Evolutionary conservation across 495 filamentous ascomycete genomes (phyloP), one percentile per base, ranked within the genome.

Genomic region (Xanthoparmelia taractica): DNA sequence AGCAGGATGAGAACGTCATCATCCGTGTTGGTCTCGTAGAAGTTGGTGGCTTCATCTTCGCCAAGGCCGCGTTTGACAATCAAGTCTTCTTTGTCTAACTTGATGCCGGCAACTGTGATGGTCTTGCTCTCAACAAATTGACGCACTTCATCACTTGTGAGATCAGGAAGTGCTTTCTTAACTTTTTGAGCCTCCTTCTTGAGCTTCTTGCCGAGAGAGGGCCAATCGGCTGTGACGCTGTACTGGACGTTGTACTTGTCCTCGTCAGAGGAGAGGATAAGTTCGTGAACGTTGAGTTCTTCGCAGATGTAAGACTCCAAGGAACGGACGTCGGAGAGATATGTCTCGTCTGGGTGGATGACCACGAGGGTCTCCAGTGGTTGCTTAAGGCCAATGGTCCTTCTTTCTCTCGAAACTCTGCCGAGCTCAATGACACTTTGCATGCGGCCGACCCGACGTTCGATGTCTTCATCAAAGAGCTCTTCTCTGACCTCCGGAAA

Each of bases 341-440:
- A 96, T 66, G 87, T 76, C 65, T 84, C 79, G 66, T 96, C 89
- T 31, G 87, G 80, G 71, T 96, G 91, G 62, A 98, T 92, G 65
- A 97, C 89, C 23, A 97, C 80, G 2, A 98, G 82, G 0, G 87
- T 89, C 80, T 93, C 94, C 40, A 98, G 75, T 18, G 94, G 94
- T 20, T 87, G 92, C 79, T 97, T 96, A 40, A 97, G 77, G 15
- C 88, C 90, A 63, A 97, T 84, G 13, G 86, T 84, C 20, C 88
- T 84, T 43, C 91, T 85, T 76, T 98, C 94, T 65, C 94, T 83
- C 38, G 91, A 90, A 55, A 90, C 82, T 69, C 94, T 85, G 27
- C 82, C 88, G 50, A 97, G 80, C 66, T 98, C 92, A 69, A 98
- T 96, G 69, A 97, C 90, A 64, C 85, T 88, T 73, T 97, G 94